Evolutionary conservation across 768 basidiomycete species (phyloP), one percentile per base, ranked within the genome.

Genomic region (Dacryopinax spathularia): DNA sequence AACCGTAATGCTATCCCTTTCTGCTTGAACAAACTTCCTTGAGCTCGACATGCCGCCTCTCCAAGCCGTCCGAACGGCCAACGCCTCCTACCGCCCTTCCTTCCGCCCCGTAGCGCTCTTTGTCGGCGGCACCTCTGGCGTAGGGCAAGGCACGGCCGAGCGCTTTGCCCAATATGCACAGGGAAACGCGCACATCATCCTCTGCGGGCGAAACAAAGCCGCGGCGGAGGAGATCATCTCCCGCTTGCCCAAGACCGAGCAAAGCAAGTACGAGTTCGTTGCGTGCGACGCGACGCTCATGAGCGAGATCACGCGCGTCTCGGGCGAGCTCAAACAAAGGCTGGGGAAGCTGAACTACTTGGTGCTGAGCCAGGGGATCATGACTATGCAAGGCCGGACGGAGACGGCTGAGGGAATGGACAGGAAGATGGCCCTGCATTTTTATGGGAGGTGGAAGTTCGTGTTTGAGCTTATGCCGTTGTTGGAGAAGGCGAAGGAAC

Each of bases 271-370:
- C 70, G 79, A 81, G 65, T 83, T 82, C 68, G 74, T 82, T n/a
- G 69, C 76, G 64, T 81, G 81, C 73, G 82, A 83, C 48, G 77
- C 75, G 5, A 74, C 77, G n/a, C 70, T 79, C 33, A 81, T 84
- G 77, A 74, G 75, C 71, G 81, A 82, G 65, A 77, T 82, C 1
- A 73, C 76, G 36, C 64, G 67, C 18, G 70, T 73, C n/a, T 68
- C 75, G 9, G 63, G 66, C 2, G 71, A 72, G 25, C 70, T 80
- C 31, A 63, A 64, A 7, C 35, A 62, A 6, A 69, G 73, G 20
- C 70, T 79, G 9, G 73, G 75, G 0, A 82, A 79, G 69, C 69
- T 84, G 69, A 84, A 84, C 72, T 82, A 78, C 70, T 74, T 84
- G 36, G 75, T 81, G 33, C 68, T 82, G 65, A 75, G 79, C 0